Conservation (phyloP, 208 protist genomes). For the Acanthamoeba triangularis region DNA sequence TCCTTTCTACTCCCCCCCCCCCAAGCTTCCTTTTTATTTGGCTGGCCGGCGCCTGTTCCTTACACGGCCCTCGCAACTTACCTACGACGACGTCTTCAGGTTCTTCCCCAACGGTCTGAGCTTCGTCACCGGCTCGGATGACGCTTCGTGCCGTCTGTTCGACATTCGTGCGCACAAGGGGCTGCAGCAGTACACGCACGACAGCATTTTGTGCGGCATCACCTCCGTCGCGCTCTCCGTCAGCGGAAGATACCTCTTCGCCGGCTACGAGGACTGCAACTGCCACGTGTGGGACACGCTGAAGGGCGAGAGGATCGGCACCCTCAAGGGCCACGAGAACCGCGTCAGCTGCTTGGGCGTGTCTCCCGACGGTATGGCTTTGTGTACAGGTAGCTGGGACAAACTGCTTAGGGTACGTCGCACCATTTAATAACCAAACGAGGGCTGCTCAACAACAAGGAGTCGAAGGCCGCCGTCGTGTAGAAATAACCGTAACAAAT, state of each 20-base stretch:
- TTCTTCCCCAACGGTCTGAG: conserved; percentile 92
- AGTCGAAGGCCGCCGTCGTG: neutral
- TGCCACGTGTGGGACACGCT: conserved; percentile 95
- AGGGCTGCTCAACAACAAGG: neutral
- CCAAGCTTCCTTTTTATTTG: neutral
- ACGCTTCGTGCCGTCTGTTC: conserved; percentile 93
- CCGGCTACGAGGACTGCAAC: conserved; percentile 94
- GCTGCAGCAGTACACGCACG: conserved; percentile 91
- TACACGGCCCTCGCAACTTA: neutral
- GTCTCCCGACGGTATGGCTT: conserved; percentile 91
- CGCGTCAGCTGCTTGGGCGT: conserved; percentile 93
- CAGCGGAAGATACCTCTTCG: conserved; percentile 91
- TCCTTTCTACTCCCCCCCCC: too few species aligned
- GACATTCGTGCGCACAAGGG: conserved; percentile 94
- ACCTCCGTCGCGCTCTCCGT: conserved; percentile 92
- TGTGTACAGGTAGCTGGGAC: conserved; percentile 95
- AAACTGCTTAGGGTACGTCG: conserved; percentile 6
- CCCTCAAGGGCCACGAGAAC: conserved; percentile 93
- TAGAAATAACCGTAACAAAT: neutral
- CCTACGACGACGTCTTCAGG: neutral
- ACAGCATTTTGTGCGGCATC: conserved; percentile 93
- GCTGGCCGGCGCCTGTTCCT: neutral
- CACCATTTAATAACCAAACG: neutral
- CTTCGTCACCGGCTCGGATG: conserved; percentile 94
- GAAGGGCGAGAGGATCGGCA: conserved; percentile 88